These are phyloP conservation scores for Circinella minor DNA, from an alignment of 371 early-diverging fungal species.

Conservation along the genomic window DNA sequence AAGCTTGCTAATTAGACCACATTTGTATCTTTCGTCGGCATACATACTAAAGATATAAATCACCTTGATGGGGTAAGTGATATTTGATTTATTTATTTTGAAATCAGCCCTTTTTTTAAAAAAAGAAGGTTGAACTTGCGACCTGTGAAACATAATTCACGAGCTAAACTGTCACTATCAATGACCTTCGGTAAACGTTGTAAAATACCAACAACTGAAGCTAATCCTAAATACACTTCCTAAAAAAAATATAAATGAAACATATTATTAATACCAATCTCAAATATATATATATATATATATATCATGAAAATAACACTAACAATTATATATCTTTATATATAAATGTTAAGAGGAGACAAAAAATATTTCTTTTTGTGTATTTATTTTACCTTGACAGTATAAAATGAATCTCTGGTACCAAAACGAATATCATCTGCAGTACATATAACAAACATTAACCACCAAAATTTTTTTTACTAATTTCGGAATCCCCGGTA, in stretches of 20 bases:
- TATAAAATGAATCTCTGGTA: slow-evolving; percentile 79
- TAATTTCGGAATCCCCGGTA: no score
- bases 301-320: neutral
- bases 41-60: slow-evolving; percentile 48
- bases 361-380: no score
- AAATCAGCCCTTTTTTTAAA: neutral
- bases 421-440: slow-evolving; percentile 94
- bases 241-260: no score
- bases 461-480: no score
- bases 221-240: slow-evolving; percentile 93
- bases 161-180: slow-evolving; percentile 88
- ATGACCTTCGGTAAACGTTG: slow-evolving; percentile 95
- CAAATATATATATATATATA: no score
- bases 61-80: no score
- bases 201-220: slow-evolving; percentile 88
- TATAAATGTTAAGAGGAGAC: no score
- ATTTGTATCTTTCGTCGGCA: slow-evolving; percentile 76
- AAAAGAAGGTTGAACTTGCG: slow-evolving; percentile 57
- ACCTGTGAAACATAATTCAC: slow-evolving; percentile 88
- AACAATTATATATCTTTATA: no score
- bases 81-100: neutral
- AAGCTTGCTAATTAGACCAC: slow-evolving; percentile 82
- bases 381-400: slow-evolving; percentile 67
- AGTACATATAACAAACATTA: no score
- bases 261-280: no score